phyloP scores from a whole-genome alignment of 1,284 basidiomycete species.

The Cronartium quercuum region DNA sequence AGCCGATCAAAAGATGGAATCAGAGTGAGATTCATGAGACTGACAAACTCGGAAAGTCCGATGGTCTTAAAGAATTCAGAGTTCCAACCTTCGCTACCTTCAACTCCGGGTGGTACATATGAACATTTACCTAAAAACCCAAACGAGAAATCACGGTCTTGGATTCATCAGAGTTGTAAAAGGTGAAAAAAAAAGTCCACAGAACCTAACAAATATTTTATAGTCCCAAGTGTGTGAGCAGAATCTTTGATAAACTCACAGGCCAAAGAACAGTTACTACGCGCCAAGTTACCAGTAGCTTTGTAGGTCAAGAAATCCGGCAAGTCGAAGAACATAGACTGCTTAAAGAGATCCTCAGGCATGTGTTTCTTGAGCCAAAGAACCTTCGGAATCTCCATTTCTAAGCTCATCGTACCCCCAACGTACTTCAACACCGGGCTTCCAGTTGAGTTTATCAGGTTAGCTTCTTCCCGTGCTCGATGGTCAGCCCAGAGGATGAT shows the following conservation, averaged over 20 bases:
- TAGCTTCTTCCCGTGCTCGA: slow-evolving; percentile 83
- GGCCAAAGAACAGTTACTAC: slow-evolving; percentile 86
- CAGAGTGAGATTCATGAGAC: slow-evolving; percentile 28
- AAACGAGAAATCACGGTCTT: slow-evolving; percentile 29
- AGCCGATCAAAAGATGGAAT: slow-evolving; percentile 35
- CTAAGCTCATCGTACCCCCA: slow-evolving; percentile 88
- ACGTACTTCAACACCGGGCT: slow-evolving; percentile 88
- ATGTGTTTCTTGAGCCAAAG: slow-evolving; percentile 93
- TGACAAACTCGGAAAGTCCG: slow-evolving; percentile 64
- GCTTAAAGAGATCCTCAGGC: slow-evolving; percentile 64
- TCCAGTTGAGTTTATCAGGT: slow-evolving; percentile 76
- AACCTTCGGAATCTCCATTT: slow-evolving; percentile 95
- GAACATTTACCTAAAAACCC: slow-evolving; percentile 63
- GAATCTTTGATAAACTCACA: slow-evolving; percentile 53
- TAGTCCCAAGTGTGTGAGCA: neutral
- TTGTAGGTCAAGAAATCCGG: slow-evolving; percentile 94
- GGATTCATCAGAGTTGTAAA: neutral
- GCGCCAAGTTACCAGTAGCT: slow-evolving; percentile 69
- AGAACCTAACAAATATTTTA: neutral
- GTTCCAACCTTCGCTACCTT: slow-evolving; percentile 65
- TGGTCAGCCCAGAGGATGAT: slow-evolving; percentile 73
- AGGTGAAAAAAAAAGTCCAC: neutral
- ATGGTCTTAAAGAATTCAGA: slow-evolving; percentile 77
- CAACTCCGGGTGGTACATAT: slow-evolving; percentile 67
- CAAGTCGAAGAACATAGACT: slow-evolving; percentile 91